Evolutionary conservation across 202 grass and related monocot species (phyloP).

Genomic region (Setaria viridis): DNA sequence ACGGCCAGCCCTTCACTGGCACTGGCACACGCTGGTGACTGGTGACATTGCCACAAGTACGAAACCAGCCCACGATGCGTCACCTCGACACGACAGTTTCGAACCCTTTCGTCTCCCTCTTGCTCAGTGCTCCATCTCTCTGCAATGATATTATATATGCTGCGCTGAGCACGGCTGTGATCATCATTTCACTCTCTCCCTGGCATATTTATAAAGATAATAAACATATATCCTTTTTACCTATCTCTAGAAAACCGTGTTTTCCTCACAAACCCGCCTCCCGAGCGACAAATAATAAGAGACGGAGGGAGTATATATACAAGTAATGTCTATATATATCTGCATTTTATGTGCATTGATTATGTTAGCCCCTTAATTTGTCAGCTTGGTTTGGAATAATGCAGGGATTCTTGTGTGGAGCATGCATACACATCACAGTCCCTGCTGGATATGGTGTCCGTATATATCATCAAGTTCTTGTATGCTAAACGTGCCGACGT

Average conservation of each 20-base stretch:
- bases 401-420: neutral
- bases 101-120: conserved; percentile 35
- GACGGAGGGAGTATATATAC: neutral
- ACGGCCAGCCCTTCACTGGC: neutral
- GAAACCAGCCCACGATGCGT: conserved; percentile 56
- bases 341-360: too few species aligned
- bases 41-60: conserved; percentile 17
- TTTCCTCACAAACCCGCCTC: too few species aligned
- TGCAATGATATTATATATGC: neutral
- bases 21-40: neutral
- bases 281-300: too few species aligned
- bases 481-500: neutral
- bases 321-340: too few species aligned
- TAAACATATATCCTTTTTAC: neutral
- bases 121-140: conserved; percentile 2
- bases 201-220: neutral
- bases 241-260: too few species aligned
- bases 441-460: neutral
- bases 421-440: neutral
- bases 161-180: conserved; percentile 2
- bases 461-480: neutral
- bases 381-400: neutral
- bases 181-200: neutral
- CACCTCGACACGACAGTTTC: conserved; percentile 71
- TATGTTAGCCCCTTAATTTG: neutral